Conservation (phyloP, 768 basidiomycete species). For the Hericium rajendrae region DNA sequence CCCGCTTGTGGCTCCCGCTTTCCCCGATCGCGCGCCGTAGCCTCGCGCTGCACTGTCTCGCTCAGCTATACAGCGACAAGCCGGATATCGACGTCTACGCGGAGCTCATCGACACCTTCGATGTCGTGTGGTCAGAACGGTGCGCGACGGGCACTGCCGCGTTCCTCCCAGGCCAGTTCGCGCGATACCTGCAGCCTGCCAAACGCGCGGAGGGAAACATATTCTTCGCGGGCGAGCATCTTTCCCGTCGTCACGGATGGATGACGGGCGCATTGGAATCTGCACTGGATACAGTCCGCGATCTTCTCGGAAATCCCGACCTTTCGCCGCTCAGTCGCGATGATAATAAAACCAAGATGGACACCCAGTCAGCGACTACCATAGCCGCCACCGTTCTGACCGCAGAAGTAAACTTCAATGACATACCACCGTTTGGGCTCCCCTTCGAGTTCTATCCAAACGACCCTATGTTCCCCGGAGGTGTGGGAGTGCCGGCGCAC, state of each 20-base stretch:
- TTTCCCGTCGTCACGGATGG: slow-evolving; percentile 20
- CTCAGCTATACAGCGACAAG: slow-evolving; percentile 11
- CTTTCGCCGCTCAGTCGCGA: not conserved
- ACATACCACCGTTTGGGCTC: not conserved
- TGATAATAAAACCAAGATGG: not conserved
- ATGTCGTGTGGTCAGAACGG: slow-evolving; percentile 17
- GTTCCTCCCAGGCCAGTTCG: slow-evolving; percentile 21
- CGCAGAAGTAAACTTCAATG: not conserved
- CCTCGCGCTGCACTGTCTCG: slow-evolving; percentile 15
- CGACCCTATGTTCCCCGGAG: not conserved
- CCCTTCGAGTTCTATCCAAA: not conserved
- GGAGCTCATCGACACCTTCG: slow-evolving; percentile 8
- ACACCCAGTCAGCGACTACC: not conserved
- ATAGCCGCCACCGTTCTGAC: not conserved
- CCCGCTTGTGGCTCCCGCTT: slow-evolving; percentile 13
- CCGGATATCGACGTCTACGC: not conserved
- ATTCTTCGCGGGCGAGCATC: slow-evolving; percentile 22
- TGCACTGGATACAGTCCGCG: slow-evolving; percentile 5
- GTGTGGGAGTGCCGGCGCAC: not conserved
- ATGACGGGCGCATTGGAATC: slow-evolving; percentile 19
- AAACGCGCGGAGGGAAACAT: slow-evolving; percentile 15
- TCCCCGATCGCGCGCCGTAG: slow-evolving; percentile 11
- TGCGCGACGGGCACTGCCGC: slow-evolving; percentile 20
- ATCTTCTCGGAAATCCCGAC: not conserved
- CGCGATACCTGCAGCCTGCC: slow-evolving; percentile 12